Evolutionary conservation across 495 filamentous ascomycete genomes (phyloP).

Genomic region (Hyaloscypha finlandica): DNA sequence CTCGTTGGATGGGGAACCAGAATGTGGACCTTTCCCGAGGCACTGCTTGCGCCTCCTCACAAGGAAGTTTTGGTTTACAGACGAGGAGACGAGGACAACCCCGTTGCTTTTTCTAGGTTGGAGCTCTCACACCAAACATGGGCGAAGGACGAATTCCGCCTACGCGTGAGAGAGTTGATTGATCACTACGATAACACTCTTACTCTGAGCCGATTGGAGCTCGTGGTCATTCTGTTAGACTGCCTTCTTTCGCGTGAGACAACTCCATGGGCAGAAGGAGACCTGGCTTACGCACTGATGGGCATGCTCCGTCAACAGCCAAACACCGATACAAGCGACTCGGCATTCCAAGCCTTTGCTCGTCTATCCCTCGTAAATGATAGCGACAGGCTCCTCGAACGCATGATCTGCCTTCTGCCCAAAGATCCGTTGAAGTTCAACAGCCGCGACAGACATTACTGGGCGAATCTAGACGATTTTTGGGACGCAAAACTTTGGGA

Average conservation of each 20-base stretch:
- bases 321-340: constrained; percentile 38
- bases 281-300: constrained; percentile 50
- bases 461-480: not conserved
- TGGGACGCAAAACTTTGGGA: constrained; percentile 42
- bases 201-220: constrained; percentile 40
- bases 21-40: too few relatives aligned
- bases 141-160: too few relatives aligned
- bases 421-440: not conserved
- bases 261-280: constrained; percentile 27
- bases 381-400: constrained; percentile 45
- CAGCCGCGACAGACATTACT: too few relatives aligned
- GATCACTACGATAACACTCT: constrained; percentile 43
- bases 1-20: too few relatives aligned
- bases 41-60: too few relatives aligned
- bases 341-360: constrained; percentile 48
- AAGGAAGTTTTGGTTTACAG: too few relatives aligned
- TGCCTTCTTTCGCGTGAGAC: constrained; percentile 2
- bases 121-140: too few relatives aligned
- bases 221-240: constrained; percentile 30
- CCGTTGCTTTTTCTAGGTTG: too few relatives aligned
- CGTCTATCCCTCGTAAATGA: constrained; percentile 47
- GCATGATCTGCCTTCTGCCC: constrained; percentile 38
- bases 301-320: constrained; percentile 46
- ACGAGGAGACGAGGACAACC: too few relatives aligned
- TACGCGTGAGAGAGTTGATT: too few relatives aligned